These are phyloP conservation scores for Trichoderma asperelloides DNA, from an alignment of 495 filamentous ascomycete species.

Conservation along the genomic window DNA sequence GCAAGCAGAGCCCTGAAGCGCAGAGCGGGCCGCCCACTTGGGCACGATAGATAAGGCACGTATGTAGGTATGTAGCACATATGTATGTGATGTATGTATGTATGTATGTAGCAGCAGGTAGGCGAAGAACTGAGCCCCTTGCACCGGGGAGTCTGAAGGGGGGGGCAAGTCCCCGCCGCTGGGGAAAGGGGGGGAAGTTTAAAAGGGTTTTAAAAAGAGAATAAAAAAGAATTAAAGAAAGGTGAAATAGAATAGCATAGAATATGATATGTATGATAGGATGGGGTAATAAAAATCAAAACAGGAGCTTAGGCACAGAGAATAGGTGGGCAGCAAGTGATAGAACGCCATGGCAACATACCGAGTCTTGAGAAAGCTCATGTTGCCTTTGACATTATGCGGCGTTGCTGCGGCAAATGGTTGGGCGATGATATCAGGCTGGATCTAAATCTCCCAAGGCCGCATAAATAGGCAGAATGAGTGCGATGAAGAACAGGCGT, in stretches of 20 bases:
- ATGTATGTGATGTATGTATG: neutral
- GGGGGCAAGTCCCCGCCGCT: neutral
- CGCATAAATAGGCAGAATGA: no score
- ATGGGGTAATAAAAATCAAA: no score
- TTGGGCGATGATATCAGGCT: neutral
- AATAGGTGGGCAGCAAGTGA: no score
- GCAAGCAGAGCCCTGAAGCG: neutral
- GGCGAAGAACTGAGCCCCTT: neutral
- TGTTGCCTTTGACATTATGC: slow-evolving; percentile 8
- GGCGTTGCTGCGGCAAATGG: neutral
- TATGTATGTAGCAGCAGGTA: neutral
- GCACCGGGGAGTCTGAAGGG: neutral
- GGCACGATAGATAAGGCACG: neutral
- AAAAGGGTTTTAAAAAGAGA: neutral
- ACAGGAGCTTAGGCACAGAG: no score
- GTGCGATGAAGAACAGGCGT: neutral
- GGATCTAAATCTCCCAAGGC: neutral
- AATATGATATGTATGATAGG: no score
- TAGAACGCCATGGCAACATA: neutral
- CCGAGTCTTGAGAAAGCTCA: slow-evolving; percentile 13
- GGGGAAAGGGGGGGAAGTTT: neutral
- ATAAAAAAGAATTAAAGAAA: neutral
- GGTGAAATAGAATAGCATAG: neutral
- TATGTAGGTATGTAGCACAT: neutral
- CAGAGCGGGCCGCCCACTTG: neutral